A percentile compares a stretch with the other conserved stretches of the same genome.
These are phyloP conservation scores for Yamadazyma ubonensis DNA, from an alignment of 805 yeast genomes.

Conservation along the genomic window DNA sequence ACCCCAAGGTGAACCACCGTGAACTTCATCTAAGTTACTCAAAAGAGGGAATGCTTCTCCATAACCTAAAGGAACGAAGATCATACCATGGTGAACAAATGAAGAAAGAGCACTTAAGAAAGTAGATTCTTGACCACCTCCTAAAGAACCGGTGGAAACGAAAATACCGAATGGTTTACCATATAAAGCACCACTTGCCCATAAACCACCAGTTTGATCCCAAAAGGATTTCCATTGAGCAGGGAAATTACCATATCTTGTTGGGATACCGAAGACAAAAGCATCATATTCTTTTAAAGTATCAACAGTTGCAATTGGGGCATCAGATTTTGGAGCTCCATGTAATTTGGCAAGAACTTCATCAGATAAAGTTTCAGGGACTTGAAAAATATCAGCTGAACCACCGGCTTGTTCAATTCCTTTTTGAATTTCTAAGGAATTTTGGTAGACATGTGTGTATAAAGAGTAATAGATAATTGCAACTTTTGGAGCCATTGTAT, in stretches of 20 bases:
- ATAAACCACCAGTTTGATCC: constrained; percentile 74
- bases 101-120: constrained; percentile 58
- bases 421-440: constrained; percentile 65
- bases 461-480: constrained; percentile 62
- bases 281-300: constrained; percentile 66
- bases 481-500: constrained; percentile 17
- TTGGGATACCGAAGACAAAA: constrained; percentile 77
- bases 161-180: constrained; percentile 79
- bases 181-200: constrained; percentile 67
- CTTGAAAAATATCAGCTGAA: constrained; percentile 66
- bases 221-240: constrained; percentile 77
- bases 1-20: constrained; percentile 86
- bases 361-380: constrained; percentile 51
- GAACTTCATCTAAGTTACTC: constrained; percentile 58
- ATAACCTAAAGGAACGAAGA: constrained; percentile 78
- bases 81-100: constrained; percentile 75
- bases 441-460: constrained; percentile 68
- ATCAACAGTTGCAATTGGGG: constrained; percentile 60
- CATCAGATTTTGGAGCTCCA: constrained; percentile 25
- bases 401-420: constrained; percentile 73
- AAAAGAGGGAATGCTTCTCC: constrained; percentile 41
- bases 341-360: constrained; percentile 16
- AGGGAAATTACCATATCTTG: constrained; percentile 76
- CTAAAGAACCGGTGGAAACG: constrained; percentile 68
- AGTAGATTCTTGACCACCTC: constrained; percentile 81